Evolutionary conservation across 192 early-diverging fungal species (phyloP).

Genomic region (Chytriomyces sp.): DNA sequence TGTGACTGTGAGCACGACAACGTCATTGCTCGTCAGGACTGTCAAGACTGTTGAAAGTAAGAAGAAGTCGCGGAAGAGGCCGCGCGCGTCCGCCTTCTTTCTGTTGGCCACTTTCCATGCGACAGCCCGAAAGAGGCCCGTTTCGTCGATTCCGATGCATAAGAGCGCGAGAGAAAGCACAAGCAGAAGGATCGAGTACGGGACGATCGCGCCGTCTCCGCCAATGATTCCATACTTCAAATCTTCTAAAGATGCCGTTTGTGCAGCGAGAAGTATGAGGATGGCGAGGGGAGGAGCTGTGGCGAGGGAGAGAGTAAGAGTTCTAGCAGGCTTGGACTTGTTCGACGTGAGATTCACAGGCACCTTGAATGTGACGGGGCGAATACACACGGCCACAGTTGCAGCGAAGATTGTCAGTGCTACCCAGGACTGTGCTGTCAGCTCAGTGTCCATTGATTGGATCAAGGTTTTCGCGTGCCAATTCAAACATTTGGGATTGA

Average conservation of each 20-base stretch:
- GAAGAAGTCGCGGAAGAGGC: conserved; percentile 71
- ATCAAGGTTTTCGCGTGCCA: too few species aligned
- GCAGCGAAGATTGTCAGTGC: background rate
- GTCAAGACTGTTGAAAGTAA: conserved; percentile 73
- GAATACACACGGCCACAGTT: background rate
- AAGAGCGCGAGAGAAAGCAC: conserved; percentile 82
- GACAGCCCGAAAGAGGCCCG: conserved; percentile 58
- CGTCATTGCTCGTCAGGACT: conserved; percentile 77
- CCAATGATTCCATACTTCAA: conserved; percentile 66
- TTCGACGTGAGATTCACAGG: too few species aligned
- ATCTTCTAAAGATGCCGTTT: conserved; percentile 51
- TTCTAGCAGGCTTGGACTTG: too few species aligned
- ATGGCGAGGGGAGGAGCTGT: conserved; percentile 72
- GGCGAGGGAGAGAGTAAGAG: conserved; percentile 62
- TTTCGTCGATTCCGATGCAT: conserved; percentile 81
- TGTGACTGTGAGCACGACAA: conserved; percentile 80
- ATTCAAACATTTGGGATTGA: too few species aligned
- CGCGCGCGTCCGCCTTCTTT: conserved; percentile 40
- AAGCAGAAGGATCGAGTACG: conserved; percentile 80
- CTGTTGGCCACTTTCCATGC: conserved; percentile 31
- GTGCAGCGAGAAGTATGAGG: conserved; percentile 66
- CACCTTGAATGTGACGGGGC: background rate
- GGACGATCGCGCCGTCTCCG: conserved; percentile 56
- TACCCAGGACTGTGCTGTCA: background rate
- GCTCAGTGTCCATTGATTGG: too few species aligned